A percentile compares a stretch with the other conserved stretches of the same genome.
phyloP scores from a whole-genome alignment of 208 protist genomes.

The Leishmania amazonensis region DNA sequence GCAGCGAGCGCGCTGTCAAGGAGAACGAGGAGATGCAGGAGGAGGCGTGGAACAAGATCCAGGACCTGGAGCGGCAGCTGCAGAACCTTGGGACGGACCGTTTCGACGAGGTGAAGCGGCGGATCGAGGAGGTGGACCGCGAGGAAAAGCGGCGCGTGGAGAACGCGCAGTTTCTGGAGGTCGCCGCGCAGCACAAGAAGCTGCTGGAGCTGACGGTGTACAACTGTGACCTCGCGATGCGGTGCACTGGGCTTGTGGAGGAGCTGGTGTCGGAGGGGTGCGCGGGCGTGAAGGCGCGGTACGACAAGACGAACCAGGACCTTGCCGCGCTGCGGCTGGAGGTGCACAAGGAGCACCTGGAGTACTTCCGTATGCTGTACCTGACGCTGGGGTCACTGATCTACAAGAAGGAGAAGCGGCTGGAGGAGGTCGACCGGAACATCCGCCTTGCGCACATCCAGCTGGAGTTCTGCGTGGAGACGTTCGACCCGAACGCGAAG shows the following conservation, averaged over 20 bases:
- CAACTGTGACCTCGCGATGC: conserved; percentile 79
- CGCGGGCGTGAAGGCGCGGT: conserved; percentile 68
- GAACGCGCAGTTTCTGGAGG: conserved; percentile 81
- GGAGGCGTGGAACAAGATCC: conserved; percentile 79
- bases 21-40: conserved; percentile 83
- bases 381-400: conserved; percentile 77
- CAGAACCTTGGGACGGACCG: conserved; percentile 78
- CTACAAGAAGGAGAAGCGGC: conserved; percentile 78
- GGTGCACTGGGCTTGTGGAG: conserved; percentile 68
- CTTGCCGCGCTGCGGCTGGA: conserved; percentile 66
- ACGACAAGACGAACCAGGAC: conserved; percentile 78
- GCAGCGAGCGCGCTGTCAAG: conserved; percentile 61
- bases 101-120: conserved; percentile 86
- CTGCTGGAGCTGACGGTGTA: conserved; percentile 82
- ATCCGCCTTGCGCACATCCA: conserved; percentile 80
- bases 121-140: conserved; percentile 83
- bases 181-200: conserved; percentile 82
- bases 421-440: conserved; percentile 81
- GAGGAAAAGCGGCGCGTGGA: conserved; percentile 85
- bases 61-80: conserved; percentile 78
- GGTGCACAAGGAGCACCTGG: conserved; percentile 85
- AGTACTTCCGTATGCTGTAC: conserved; percentile 76
- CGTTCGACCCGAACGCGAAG: conserved; percentile 81
- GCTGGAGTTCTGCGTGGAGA: conserved; percentile 84
- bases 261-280: conserved; percentile 77